phyloP scores from a whole-genome alignment of 257 asterid genomes.

The Solanum pimpinellifolium region DNA sequence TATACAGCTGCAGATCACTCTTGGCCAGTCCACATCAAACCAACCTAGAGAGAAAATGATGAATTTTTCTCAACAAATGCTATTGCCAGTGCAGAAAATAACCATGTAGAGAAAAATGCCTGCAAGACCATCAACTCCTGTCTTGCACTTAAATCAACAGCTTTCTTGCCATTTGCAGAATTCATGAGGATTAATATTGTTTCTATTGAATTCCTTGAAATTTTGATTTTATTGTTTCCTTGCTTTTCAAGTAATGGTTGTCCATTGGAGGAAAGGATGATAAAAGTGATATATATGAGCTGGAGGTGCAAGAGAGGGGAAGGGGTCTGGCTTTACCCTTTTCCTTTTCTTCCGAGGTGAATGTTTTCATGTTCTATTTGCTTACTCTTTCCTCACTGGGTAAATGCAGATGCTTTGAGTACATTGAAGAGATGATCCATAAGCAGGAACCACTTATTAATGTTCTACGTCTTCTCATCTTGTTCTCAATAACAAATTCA shows the following conservation, averaged over 20 bases:
- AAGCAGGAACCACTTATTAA: constrained; percentile 80
- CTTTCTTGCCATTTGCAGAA: neutral
- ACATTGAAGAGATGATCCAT: constrained; percentile 90
- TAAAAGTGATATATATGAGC: neutral
- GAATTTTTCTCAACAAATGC: neutral
- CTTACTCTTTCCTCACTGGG: neutral
- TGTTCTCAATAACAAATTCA: constrained; percentile 84
- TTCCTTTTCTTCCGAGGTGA: neutral
- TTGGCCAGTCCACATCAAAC: neutral
- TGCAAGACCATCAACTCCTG: neutral
- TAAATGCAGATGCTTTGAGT: constrained; percentile 71
- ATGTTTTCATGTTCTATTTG: neutral
- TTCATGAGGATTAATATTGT: neutral
- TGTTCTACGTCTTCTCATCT: constrained; percentile 71
- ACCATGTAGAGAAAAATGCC: neutral
- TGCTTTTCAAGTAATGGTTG: neutral
- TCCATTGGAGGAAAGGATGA: neutral
- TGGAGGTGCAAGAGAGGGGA: neutral
- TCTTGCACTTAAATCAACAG: neutral
- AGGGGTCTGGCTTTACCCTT: neutral
- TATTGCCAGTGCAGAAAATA: neutral
- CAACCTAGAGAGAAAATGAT: neutral
- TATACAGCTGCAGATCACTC: neutral
- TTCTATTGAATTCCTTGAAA: neutral
- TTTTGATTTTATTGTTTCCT: neutral